Evolutionary conservation across 2,329 filamentous ascomycete species (phyloP).

Genomic region (Hortaea sp.): DNA sequence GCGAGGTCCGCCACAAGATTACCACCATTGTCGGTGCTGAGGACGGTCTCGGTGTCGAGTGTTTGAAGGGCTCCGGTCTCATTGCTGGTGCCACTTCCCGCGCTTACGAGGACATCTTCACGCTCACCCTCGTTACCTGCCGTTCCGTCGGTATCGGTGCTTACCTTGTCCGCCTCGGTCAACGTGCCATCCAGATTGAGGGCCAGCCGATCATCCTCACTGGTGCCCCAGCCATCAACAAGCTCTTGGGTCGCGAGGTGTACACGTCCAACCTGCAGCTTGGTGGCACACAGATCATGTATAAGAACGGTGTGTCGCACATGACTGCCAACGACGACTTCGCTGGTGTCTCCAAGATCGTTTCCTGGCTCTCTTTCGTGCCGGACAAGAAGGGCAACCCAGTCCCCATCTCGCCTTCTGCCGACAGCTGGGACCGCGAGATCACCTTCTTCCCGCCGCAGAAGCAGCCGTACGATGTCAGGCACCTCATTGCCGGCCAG

Average conservation of each 20-base stretch:
- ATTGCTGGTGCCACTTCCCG: constrained; percentile 95
- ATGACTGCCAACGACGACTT: constrained; percentile 98
- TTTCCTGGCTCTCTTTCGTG: constrained; percentile 95
- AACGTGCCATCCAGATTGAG: constrained; percentile 97
- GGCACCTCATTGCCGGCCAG: constrained; percentile 85
- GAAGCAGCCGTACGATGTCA: constrained; percentile 82
- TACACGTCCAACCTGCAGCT: constrained; percentile 99
- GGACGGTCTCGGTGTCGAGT: constrained; percentile 95
- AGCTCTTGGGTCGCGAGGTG: constrained; percentile 91
- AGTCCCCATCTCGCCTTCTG: constrained; percentile 78
- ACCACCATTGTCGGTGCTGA: constrained; percentile 86
- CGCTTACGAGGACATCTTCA: constrained; percentile 98
- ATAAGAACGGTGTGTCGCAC: constrained; percentile 98
- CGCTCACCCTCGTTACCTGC: constrained; percentile 92
- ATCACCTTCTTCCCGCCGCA: constrained; percentile 69
- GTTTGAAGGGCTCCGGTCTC: constrained; percentile 88
- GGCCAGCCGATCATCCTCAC: constrained; percentile 98
- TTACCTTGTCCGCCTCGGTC: constrained; percentile 94
- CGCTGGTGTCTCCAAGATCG: constrained; percentile 93
- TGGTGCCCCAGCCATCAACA: constrained; percentile 95
- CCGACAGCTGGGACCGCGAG: constrained; percentile 88
- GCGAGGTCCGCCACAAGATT: constrained; percentile 88
- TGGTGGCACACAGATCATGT: constrained; percentile 99
- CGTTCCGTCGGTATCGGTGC: constrained; percentile 98
- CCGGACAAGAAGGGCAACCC: constrained; percentile 91